Evolutionary conservation across 305 asterid species (phyloP).

Genomic region (Solanum hybrid): DNA sequence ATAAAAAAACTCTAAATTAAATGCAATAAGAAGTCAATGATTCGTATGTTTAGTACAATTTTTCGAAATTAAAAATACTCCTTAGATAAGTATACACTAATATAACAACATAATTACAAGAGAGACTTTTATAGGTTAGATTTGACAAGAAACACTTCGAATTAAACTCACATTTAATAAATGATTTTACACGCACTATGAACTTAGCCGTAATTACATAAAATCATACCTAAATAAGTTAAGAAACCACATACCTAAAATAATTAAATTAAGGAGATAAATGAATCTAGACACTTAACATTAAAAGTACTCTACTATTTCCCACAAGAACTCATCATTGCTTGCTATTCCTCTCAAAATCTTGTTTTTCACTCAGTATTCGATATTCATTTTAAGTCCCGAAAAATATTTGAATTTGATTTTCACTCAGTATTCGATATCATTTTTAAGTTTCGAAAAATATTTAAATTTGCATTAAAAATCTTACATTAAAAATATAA

Average conservation of each 20-base stretch:
- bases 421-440: neutral
- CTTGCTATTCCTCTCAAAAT: neutral
- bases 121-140: neutral
- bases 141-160: neutral
- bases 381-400: neutral
- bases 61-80: too few relatives aligned
- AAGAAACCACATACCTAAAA: neutral
- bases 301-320: neutral
- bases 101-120: neutral
- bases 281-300: neutral
- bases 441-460: rapidly evolving
- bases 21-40: too few relatives aligned
- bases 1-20: too few relatives aligned
- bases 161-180: neutral
- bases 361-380: neutral
- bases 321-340: neutral
- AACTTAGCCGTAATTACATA: neutral
- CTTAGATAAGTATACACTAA: neutral
- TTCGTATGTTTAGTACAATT: too few relatives aligned
- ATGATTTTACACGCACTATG: neutral
- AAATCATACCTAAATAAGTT: neutral
- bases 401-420: neutral
- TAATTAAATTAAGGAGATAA: neutral
- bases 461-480: neutral
- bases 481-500: too few relatives aligned